Evolutionary conservation across 257 asterid species (phyloP).

Genomic region (Eustoma russellianum): DNA sequence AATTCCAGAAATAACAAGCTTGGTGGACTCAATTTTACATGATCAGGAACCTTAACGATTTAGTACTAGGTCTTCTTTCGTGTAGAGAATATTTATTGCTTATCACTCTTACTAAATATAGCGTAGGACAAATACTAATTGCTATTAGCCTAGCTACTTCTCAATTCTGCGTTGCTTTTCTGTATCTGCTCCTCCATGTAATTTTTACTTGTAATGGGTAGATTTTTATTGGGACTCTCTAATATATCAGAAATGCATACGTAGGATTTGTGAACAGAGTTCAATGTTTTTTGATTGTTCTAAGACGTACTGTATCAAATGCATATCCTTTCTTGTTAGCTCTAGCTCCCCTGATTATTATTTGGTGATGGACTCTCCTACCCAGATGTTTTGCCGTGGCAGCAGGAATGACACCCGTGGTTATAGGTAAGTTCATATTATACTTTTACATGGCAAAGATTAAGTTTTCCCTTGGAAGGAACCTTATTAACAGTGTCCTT

Average conservation of each 20-base stretch:
- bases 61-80: neutral
- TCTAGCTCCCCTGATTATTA: constrained; percentile 8
- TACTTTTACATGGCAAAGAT: neutral
- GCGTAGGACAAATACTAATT: too few species aligned
- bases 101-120: neutral
- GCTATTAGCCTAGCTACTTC: too few species aligned
- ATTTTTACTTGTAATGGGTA: neutral
- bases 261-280: too few species aligned
- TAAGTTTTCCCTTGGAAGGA: too few species aligned
- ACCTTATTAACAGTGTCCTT: too few species aligned
- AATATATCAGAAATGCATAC: neutral
- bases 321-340: too few species aligned
- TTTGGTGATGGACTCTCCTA: constrained; percentile 11
- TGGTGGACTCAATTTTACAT: too few species aligned
- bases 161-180: too few species aligned
- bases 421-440: constrained; percentile 46
- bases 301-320: neutral
- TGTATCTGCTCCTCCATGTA: neutral
- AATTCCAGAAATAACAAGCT: too few species aligned
- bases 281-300: neutral
- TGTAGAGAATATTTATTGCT: neutral
- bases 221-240: neutral
- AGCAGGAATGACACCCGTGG: constrained; percentile 90
- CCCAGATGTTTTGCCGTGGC: constrained; percentile 94
- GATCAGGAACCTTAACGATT: too few species aligned